Conservation (phyloP, 768 basidiomycete genomes). For the Tephrocybe sp. region DNA sequence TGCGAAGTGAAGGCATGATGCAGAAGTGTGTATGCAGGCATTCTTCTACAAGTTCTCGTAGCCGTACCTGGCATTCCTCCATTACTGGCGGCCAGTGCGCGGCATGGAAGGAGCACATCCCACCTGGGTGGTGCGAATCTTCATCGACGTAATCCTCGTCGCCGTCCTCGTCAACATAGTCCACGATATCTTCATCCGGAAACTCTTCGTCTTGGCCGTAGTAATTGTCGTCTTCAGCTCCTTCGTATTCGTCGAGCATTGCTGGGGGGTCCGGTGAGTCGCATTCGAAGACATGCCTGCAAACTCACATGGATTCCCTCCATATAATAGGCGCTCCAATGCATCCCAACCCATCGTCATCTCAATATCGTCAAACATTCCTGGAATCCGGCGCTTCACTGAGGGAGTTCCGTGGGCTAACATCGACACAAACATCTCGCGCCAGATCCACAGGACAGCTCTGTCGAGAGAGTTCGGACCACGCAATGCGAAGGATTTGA, state of each 20-base stretch:
- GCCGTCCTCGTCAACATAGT: conserved; percentile 20
- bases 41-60: conserved; percentile 45
- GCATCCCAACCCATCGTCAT: conserved; percentile 47
- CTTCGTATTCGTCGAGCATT: conserved; percentile 24
- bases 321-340: conserved; percentile 52
- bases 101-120: conserved; percentile 35
- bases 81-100: conserved; percentile 52
- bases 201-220: conserved; percentile 17
- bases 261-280: no score
- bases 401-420: conserved; percentile 35
- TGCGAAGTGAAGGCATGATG: conserved; percentile 41
- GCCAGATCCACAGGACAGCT: conserved; percentile 65
- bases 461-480: conserved; percentile 48
- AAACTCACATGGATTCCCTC: conserved; percentile 55
- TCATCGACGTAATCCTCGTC: conserved; percentile 27
- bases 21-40: conserved; percentile 50
- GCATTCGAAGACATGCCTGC: no score
- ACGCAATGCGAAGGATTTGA: conserved; percentile 49
- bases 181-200: conserved; percentile 2
- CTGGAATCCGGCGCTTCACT: conserved; percentile 33
- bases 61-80: conserved; percentile 35
- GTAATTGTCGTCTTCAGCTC: conserved; percentile 31
- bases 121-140: conserved; percentile 28
- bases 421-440: conserved; percentile 63
- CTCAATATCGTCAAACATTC: conserved; percentile 64